Conservation (phyloP, 2,329 filamentous ascomycete species). For the Paecilomyces fulvus region DNA sequence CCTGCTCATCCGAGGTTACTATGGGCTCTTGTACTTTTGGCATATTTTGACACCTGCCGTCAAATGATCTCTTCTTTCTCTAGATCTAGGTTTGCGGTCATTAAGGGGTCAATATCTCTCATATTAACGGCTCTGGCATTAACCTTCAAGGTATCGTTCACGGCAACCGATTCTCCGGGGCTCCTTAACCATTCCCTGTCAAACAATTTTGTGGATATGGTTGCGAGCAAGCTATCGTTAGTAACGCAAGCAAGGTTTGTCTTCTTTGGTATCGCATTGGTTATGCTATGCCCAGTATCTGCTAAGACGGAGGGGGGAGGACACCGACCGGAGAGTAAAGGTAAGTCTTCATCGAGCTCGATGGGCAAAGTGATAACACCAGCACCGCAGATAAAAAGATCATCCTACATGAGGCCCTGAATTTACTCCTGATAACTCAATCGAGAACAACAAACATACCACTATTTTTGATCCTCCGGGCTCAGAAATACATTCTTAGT, state of each 20-base stretch:
- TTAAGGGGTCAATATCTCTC: constrained; percentile 26
- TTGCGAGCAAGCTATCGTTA: constrained; percentile 35
- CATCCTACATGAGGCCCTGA: constrained; percentile 56
- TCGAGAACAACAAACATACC: constrained; percentile 79
- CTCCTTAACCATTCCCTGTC: constrained; percentile 44
- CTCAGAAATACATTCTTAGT: constrained; percentile 49
- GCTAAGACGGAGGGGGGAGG: constrained; percentile 4
- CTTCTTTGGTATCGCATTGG: constrained; percentile 37
- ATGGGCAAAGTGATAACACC: constrained; percentile 7
- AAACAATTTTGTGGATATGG: constrained; percentile 25
- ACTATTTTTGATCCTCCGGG: constrained; percentile 66
- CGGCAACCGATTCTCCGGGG: constrained; percentile 79
- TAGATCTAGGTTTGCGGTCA: constrained; percentile 9
- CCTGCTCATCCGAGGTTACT: constrained; percentile 56
- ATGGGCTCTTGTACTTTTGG: constrained; percentile 63
- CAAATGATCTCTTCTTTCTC: constrained; percentile 30
- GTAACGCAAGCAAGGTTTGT: constrained; percentile 44
- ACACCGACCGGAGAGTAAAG: background rate
- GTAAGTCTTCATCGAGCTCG: constrained; percentile 9
- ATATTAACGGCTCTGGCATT: constrained; percentile 51
- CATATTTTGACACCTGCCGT: constrained; percentile 56
- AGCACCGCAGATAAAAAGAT: constrained; percentile 9
- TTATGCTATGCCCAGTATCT: constrained; percentile 18
- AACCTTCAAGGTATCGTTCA: constrained; percentile 85
- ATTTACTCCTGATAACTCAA: constrained; percentile 77